Conservation (phyloP, 495 filamentous ascomycete genomes). For the Aspergillus egyptiacus region DNA sequence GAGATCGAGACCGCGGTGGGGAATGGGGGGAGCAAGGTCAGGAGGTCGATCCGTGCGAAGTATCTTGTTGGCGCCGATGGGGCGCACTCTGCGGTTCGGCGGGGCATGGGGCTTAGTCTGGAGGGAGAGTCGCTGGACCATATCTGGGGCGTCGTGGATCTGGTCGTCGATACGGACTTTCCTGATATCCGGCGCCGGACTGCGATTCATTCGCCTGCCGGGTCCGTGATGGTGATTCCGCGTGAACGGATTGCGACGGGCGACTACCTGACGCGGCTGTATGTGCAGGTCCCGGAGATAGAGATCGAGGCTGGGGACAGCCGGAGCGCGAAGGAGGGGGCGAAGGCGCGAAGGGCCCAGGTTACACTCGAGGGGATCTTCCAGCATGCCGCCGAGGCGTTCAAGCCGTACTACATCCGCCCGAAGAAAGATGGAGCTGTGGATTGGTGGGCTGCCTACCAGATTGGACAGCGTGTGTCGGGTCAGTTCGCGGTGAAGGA, state of each 20-base stretch:
- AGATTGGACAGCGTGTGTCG: conserved; percentile 70
- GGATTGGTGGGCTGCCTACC: conserved; percentile 62
- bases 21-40: not conserved
- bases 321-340: conserved; percentile 21
- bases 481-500: conserved; percentile 59
- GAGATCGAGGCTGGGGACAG: conserved; percentile 18
- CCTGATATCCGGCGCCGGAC: conserved; percentile 64
- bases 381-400: conserved; percentile 34
- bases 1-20: conserved; percentile 40
- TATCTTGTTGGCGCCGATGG: conserved; percentile 67
- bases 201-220: conserved; percentile 60
- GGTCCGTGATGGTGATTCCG: conserved; percentile 67
- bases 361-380: conserved; percentile 41
- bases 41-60: conserved; percentile 47
- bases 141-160: conserved; percentile 62
- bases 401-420: conserved; percentile 44
- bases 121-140: conserved; percentile 59
- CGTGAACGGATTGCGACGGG: conserved; percentile 50
- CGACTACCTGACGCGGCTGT: conserved; percentile 61
- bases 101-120: conserved; percentile 51
- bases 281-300: conserved; percentile 49
- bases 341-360: conserved; percentile 28
- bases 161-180: conserved; percentile 62
- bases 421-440: conserved; percentile 31
- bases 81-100: conserved; percentile 56